Evolutionary conservation across 2,329 filamentous ascomycete genomes (phyloP).

Genomic region (Aurifilum marmelostoma): DNA sequence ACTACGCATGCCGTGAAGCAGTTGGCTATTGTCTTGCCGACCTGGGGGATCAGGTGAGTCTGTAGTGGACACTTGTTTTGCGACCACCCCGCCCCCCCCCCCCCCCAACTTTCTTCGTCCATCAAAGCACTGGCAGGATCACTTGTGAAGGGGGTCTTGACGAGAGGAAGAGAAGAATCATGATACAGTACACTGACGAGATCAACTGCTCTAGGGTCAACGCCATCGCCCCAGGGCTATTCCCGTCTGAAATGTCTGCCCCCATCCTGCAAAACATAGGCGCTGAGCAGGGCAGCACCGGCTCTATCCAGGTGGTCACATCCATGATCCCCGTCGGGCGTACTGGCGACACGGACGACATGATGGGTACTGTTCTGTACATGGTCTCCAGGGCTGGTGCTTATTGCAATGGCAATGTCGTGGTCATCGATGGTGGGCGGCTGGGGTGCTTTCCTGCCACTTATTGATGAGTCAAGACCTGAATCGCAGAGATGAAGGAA

Average conservation of each 20-base stretch:
- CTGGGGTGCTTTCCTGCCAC: constrained; percentile 58
- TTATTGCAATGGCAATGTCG: constrained; percentile 66
- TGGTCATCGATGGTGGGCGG: constrained; percentile 67
- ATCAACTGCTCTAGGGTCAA: constrained; percentile 43
- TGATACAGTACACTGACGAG: constrained; percentile 10
- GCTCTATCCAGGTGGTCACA: constrained; percentile 41
- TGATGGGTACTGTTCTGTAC: constrained; percentile 68
- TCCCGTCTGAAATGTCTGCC: constrained; percentile 63
- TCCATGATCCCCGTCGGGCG: constrained; percentile 60
- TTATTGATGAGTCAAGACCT: no score
- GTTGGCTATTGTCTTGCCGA: constrained; percentile 67
- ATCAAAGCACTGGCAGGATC: not conserved
- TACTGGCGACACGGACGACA: constrained; percentile 63
- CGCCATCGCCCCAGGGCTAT: constrained; percentile 55
- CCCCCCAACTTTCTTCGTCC: no score
- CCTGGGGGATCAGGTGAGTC: constrained; percentile 55
- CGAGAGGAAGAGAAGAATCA: not conserved
- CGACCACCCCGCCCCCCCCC: no score
- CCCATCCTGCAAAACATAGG: constrained; percentile 46
- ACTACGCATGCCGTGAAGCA: constrained; percentile 74
- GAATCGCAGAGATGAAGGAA: no score
- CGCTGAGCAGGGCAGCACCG: constrained; percentile 37
- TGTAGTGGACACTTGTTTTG: no score
- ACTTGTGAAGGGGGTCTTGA: not conserved
- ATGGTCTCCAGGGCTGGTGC: constrained; percentile 66